phyloP scores from a whole-genome alignment of 495 filamentous ascomycete species.

The Staphylotrichum tortipilum region DNA sequence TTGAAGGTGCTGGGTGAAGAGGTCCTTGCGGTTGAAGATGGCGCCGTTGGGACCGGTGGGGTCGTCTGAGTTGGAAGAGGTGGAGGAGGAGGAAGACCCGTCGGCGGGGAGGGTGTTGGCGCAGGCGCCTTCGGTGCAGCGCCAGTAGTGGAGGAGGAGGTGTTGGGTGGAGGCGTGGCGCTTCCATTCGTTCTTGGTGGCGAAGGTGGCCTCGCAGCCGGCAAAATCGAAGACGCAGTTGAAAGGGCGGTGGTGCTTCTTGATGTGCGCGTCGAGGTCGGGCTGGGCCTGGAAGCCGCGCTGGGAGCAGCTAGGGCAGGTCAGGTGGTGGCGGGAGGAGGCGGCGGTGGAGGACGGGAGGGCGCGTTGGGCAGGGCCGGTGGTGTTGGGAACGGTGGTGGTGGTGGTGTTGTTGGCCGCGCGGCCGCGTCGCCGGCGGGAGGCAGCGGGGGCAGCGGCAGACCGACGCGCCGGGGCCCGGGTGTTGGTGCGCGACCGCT shows the following conservation, averaged over 20 bases:
- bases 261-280: constrained; percentile 40
- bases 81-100: neutral
- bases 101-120: constrained; percentile 25
- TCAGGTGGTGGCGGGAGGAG: neutral
- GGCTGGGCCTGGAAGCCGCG: constrained; percentile 32
- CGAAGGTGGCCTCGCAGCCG: constrained; percentile 67
- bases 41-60: constrained; percentile 39
- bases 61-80: neutral
- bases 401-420: no score
- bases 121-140: constrained; percentile 64
- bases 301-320: constrained; percentile 17
- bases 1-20: constrained; percentile 81
- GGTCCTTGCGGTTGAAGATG: constrained; percentile 87
- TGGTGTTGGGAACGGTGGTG: no score
- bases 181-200: constrained; percentile 89
- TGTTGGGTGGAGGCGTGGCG: constrained; percentile 80
- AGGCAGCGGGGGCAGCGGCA: neutral
- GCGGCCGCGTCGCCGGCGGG: neutral
- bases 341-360: neutral
- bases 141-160: constrained; percentile 67
- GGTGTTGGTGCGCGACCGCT: constrained; percentile 16
- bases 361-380: neutral
- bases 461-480: neutral
- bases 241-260: constrained; percentile 54
- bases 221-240: constrained; percentile 71